Evolutionary conservation across 345 rosid genomes (phyloP).

Genomic region (Eutrema yunnanense): DNA sequence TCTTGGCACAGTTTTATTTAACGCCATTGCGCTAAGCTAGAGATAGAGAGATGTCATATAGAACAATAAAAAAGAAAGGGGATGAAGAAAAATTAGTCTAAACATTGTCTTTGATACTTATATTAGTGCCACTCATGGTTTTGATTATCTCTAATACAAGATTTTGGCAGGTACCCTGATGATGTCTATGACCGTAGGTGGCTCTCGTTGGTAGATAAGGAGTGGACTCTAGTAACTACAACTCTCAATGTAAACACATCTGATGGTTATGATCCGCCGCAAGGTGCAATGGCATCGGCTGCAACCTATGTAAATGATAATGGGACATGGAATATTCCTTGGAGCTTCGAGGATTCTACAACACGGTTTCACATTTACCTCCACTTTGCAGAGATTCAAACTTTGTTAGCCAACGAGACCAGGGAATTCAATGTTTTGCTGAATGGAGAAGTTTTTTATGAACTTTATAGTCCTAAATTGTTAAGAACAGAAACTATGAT

Average conservation of each 20-base stretch:
- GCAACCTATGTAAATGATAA: slow-evolving; percentile 21
- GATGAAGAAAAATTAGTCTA: neutral
- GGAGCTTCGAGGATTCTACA: neutral
- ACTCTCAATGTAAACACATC: slow-evolving; percentile 5
- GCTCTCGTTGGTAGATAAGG: neutral
- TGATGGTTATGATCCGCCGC: slow-evolving; percentile 17
- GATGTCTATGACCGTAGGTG: slow-evolving; percentile 7
- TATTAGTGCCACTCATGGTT: neutral
- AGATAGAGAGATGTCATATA: neutral
- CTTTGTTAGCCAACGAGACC: slow-evolving; percentile 9
- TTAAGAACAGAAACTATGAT: neutral
- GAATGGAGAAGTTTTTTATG: neutral
- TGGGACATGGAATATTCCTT: slow-evolving; percentile 9
- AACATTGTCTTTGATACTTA: neutral
- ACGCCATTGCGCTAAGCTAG: neutral
- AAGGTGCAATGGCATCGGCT: slow-evolving; percentile 33
- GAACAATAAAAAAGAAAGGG: neutral
- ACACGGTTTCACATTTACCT: slow-evolving; percentile 29
- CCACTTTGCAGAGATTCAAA: slow-evolving; percentile 30
- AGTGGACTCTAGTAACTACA: neutral
- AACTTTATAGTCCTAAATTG: slow-evolving; percentile 5
- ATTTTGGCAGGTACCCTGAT: slow-evolving; percentile 5
- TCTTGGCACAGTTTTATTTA: neutral
- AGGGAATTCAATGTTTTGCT: slow-evolving; percentile 17
- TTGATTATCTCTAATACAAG: neutral